Base-by-base conservation (phyloP, 805 yeast genomes). In the Ogataea parapolymorpha region DNA sequence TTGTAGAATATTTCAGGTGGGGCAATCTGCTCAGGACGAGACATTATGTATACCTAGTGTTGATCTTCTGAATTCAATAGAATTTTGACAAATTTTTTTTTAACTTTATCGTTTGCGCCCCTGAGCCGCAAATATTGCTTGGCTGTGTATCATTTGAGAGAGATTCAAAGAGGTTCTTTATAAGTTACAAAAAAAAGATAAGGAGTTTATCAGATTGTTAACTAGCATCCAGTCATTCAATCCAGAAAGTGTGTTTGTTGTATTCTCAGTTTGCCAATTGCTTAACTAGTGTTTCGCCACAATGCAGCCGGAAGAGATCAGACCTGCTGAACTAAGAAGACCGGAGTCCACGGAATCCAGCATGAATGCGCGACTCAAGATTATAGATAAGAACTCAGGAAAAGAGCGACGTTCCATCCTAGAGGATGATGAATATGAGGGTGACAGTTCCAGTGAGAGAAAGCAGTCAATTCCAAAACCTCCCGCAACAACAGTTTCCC, bases 1-100 rank as follows among this genome's bases (percentile, higher is more conserved):
- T 89, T 85, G 63, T 93, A 93, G 61, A 91, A 93, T 45, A 90
- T 75, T 67, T 90, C 98, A 29, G 98, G 96, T 22, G 98, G 98
- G 11, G 98, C 98, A 48, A 89, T 71, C 55, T 87, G 87, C 67
- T 90, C 98, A 51, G 98, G 98, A 70, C 98, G 81, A 2, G 96
- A 86, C 98, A 90, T 90, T 22, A 26, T 45, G 22, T 2, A 7
- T 20, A 20, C 22, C 22, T 20, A 6, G 9, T 6, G 22, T 20
- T 20, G 22, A 20, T 20, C 22, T 20, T 7, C 3, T 20, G 22
- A 20, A 20, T 20, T 7, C 8, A 6, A 7, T 20, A 20, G 8
- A 7, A 20, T 6, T 18, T 26, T 20, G 13, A 24, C 32, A 32
- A 38, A 36, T 16, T 35, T 27, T 27, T 26, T 36, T 36, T 36